Conservation (phyloP, 2,329 filamentous ascomycete species). For the Cercospora zeina region DNA sequence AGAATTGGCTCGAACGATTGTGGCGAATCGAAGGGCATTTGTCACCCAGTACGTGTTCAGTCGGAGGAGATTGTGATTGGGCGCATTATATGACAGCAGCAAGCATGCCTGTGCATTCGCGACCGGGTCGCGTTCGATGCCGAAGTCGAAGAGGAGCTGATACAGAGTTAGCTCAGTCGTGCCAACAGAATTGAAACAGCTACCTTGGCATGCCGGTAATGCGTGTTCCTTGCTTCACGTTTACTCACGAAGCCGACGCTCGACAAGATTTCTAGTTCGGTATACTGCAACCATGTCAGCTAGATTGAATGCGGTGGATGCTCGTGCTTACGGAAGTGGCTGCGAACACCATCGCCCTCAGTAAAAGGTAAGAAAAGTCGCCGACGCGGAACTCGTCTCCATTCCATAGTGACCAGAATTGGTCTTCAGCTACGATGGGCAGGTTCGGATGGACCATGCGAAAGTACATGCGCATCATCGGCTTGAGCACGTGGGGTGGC, state of each 20-base stretch:
- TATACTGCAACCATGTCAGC: conserved; percentile 22
- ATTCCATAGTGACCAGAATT: conserved; percentile 26
- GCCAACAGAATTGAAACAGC: neutral
- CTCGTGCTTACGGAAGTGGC: conserved; percentile 22
- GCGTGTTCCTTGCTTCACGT: conserved; percentile 28
- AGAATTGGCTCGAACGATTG: conserved; percentile 26
- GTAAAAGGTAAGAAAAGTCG: conserved; percentile 20
- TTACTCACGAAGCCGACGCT: conserved; percentile 29
- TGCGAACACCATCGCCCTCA: conserved; percentile 28
- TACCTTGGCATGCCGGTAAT: conserved; percentile 29
- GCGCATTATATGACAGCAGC: conserved; percentile 27
- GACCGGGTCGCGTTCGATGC: conserved; percentile 27
- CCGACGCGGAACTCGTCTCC: conserved; percentile 21
- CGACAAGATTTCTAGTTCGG: conserved; percentile 24
- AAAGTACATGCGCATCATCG: conserved; percentile 28
- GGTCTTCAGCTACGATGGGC: conserved; percentile 26
- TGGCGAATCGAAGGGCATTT: conserved; percentile 29
- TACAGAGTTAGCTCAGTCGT: conserved; percentile 1
- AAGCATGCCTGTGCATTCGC: conserved; percentile 29
- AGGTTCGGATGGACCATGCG: conserved; percentile 27
- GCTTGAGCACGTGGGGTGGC: conserved; percentile 19
- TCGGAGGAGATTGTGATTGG: conserved; percentile 29
- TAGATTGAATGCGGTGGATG: neutral
- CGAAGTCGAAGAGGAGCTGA: conserved; percentile 29
- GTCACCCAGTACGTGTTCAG: conserved; percentile 31